Conservation (phyloP, 352 stramenopile genomes). For the Pythium aristosporum region DNA sequence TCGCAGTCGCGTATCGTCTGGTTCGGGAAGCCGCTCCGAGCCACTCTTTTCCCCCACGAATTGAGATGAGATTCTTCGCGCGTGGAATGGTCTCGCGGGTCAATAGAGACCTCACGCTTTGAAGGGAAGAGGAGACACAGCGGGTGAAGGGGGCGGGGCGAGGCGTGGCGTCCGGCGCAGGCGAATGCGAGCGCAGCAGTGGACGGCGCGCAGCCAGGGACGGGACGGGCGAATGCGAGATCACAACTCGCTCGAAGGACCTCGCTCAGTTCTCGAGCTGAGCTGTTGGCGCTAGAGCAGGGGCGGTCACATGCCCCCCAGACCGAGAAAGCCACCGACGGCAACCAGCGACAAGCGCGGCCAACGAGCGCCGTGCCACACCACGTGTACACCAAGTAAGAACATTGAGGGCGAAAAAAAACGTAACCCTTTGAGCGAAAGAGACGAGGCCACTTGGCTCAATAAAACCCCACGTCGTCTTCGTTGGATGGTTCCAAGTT, state of each 20-base stretch:
- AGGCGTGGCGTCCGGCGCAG: constrained; percentile 6
- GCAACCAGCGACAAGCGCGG: constrained; percentile 23
- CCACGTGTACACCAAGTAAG: constrained; percentile 22
- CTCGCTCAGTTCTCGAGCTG: constrained; percentile 24
- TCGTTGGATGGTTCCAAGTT: not conserved
- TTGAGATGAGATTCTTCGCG: not conserved
- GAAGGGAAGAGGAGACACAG: not conserved
- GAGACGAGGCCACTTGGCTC: not conserved
- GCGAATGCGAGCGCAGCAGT: constrained; percentile 17
- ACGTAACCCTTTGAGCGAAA: constrained; percentile 5
- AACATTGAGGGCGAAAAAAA: constrained; percentile 16
- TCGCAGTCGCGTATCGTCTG: not conserved
- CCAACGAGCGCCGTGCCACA: constrained; percentile 19
- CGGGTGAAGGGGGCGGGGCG: constrained; percentile 1
- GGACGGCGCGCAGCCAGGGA: constrained; percentile 10
- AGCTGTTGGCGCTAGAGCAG: constrained; percentile 28
- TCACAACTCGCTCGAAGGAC: constrained; percentile 8
- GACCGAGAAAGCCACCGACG: constrained; percentile 9
- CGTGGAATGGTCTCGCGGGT: not conserved
- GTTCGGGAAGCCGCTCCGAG: not conserved
- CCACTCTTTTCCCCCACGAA: not conserved
- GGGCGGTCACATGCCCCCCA: constrained; percentile 15
- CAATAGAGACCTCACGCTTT: not conserved
- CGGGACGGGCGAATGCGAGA: not conserved
- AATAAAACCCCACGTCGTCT: constrained; percentile 4